Conservation (phyloP, 2,329 filamentous ascomycete genomes). For the Fusarium sp. region DNA sequence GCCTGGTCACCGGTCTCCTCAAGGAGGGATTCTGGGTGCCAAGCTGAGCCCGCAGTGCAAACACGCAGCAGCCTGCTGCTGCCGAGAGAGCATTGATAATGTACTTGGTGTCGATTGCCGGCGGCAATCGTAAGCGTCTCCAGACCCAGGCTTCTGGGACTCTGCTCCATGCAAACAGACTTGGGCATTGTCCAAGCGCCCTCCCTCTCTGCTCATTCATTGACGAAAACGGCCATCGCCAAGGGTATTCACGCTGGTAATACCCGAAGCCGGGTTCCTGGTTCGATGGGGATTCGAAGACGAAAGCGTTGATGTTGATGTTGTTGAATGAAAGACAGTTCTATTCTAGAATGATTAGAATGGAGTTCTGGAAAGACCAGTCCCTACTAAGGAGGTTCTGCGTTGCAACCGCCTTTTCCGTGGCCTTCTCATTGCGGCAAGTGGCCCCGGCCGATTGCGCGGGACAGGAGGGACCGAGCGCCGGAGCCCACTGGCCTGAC, state of each 20-base stretch:
- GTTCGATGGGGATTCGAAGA: conserved; percentile 5
- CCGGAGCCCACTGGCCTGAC: neutral
- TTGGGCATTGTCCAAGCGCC: conserved; percentile 20
- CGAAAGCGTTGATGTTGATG: neutral
- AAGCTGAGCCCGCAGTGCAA: conserved; percentile 7
- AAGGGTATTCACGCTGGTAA: conserved; percentile 7
- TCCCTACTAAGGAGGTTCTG: neutral
- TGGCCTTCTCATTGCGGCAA: conserved; percentile 8
- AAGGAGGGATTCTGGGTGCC: conserved; percentile 8
- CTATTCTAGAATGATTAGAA: conserved; percentile 19
- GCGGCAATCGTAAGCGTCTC: conserved; percentile 4
- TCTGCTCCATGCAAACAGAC: conserved; percentile 15
- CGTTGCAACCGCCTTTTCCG: neutral
- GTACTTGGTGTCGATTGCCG: neutral
- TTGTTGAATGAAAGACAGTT: neutral
- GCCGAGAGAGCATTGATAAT: neutral
- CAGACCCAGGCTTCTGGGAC: conserved; percentile 19
- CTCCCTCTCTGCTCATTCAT: conserved; percentile 5
- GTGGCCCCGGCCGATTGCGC: neutral
- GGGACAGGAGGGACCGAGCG: neutral
- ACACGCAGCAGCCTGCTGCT: neutral
- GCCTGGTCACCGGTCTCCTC: conserved; percentile 4
- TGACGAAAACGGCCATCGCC: conserved; percentile 6
- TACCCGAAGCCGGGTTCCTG: conserved; percentile 15
- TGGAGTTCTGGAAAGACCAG: neutral